phyloP scores from a whole-genome alignment of 768 basidiomycete genomes.

The Amanita molliuscula region DNA sequence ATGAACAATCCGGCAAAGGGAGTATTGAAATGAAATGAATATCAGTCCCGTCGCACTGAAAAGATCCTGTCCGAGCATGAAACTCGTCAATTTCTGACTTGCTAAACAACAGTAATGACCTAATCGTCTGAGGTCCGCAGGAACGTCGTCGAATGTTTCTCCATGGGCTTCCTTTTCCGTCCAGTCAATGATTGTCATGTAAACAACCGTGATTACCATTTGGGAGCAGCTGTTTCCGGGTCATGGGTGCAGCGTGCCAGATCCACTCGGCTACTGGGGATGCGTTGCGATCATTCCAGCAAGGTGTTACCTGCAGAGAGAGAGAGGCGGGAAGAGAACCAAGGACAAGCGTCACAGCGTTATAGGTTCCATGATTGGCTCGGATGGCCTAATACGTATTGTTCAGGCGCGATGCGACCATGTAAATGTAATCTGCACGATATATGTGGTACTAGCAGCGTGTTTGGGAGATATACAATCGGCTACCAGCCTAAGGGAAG shows the following conservation, averaged over 20 bases:
- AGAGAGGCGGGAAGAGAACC: background rate
- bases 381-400: background rate
- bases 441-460: too few species aligned
- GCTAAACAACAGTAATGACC: slow-evolving; percentile 19
- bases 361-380: background rate
- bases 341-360: background rate
- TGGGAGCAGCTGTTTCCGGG: background rate
- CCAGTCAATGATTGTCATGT: background rate
- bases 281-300: background rate
- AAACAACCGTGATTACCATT: background rate
- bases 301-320: background rate
- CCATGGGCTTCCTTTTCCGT: slow-evolving; percentile 14
- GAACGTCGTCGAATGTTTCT: slow-evolving; percentile 36
- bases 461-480: too few species aligned
- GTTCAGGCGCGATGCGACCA: background rate
- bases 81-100: background rate
- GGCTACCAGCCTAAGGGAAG: too few species aligned
- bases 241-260: background rate
- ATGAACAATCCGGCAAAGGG: slow-evolving; percentile 53
- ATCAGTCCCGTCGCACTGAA: slow-evolving; percentile 54
- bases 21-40: slow-evolving; percentile 60
- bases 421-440: too few species aligned
- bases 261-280: background rate
- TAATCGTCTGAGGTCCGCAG: slow-evolving; percentile 36
- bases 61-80: slow-evolving; percentile 22